Evolutionary conservation across 1,284 basidiomycete species (phyloP), one percentile per base, ranked within the genome.

Genomic region (Marasmius fiardii): DNA sequence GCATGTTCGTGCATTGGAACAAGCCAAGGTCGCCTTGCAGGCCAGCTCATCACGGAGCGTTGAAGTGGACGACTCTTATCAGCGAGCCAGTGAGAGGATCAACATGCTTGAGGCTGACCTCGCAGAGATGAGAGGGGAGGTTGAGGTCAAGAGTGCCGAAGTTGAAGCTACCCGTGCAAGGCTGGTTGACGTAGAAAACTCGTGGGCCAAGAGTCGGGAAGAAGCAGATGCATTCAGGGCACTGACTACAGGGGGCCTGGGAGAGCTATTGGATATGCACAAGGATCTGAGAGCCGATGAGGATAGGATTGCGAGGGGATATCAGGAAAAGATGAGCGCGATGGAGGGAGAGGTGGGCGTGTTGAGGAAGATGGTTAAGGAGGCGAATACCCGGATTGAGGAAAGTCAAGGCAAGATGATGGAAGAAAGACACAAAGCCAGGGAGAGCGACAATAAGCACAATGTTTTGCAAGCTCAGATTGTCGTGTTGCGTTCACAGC

Each of bases 161-260:
- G 80, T 85, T 7, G 92, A 94, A 59, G 70, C 80, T n/a, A 77
- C 86, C 1, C 79, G 82, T 43, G 71, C 75, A 10, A 79, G 86
- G 53, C 72, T 92, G 45, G 76, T 79, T 21, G 91, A 95, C 59
- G 84, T 88, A 14, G 92, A 95, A 69, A 90, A 89, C 63, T 83
- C 88, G 10, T 95, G 92, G 88, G 82, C 90, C 28, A 90, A 90
- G 68, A 92, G 92, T 39, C 83, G 93, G 10, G 92, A 95, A 70
- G 94, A 97, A 74, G 91, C 92, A 4, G 92, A 94, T 67, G 85
- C 86, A 2, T 85, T 94, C 68, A 80, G 93, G 49, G 86, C 86
- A 8, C 75, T 95, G 45, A 95, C 93, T 1, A 93, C 91, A 0
- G 87, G 88, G 43, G 82, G 87, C 59, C 78, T 98, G 2, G 92